Evolutionary conservation across 2,329 filamentous ascomycete genomes (phyloP).

Genomic region (Fusarium sp.): DNA sequence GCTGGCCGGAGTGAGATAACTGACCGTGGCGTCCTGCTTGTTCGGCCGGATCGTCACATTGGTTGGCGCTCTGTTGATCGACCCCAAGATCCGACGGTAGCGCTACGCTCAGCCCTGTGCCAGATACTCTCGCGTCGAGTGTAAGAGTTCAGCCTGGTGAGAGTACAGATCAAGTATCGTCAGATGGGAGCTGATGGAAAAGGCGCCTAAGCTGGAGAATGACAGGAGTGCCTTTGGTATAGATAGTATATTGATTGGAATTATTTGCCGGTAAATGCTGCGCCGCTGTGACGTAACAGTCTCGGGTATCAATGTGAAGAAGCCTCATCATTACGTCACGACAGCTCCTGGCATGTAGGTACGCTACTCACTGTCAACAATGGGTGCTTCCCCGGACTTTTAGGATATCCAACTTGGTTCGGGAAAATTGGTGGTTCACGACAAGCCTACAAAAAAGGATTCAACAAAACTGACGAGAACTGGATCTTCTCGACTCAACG

Average conservation of each 20-base stretch:
- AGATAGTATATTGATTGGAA: neutral
- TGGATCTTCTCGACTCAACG: conserved; percentile 84
- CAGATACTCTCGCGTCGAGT: conserved; percentile 6
- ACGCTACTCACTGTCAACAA: conserved; percentile 93
- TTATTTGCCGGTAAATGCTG: neutral
- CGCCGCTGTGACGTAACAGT: neutral
- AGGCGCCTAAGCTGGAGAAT: neutral
- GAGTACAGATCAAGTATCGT: neutral
- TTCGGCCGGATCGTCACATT: conserved; percentile 69
- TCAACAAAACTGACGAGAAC: no score
- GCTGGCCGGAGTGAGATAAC: conserved; percentile 62
- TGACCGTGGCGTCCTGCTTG: conserved; percentile 69
- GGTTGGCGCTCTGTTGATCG: conserved; percentile 58
- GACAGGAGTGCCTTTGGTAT: neutral
- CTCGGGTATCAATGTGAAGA: neutral
- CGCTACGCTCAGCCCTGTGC: conserved; percentile 8
- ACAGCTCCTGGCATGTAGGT: conserved; percentile 72
- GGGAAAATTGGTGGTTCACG: neutral
- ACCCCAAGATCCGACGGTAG: conserved; percentile 2
- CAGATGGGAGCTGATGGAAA: neutral
- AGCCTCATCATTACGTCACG: conserved; percentile 48
- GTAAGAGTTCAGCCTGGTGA: neutral
- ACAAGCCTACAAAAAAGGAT: conserved; percentile 47
- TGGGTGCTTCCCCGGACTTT: conserved; percentile 84
- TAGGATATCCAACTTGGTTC: conserved; percentile 61